Evolutionary conservation across 495 filamentous ascomycete species (phyloP), one percentile per base, ranked within the genome.

Genomic region (Hyaloscypha variabilis): DNA sequence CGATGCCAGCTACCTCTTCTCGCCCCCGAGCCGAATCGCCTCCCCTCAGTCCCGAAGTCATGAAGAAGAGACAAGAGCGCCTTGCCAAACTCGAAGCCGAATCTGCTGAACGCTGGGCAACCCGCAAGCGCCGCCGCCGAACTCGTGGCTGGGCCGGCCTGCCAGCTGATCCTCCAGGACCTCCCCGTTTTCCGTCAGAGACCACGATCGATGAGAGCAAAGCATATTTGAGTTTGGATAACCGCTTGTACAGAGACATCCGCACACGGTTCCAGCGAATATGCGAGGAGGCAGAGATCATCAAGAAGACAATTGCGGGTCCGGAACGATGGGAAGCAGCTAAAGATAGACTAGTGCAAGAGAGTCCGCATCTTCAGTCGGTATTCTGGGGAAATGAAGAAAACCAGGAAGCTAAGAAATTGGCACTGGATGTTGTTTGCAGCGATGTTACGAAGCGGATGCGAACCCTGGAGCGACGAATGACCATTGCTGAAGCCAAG

Each of bases 381-480:
- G 80, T 90, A n/a, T 90, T 94, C 68, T 82, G 78, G 72, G 78
- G 74, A 23, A 70, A 63, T 11, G 69, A 74, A 14, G 79, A 87
- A 42, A 83, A 86, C 52, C 74, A 79, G n/a, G 88, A 88, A 49
- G 69, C 74, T 23, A 77, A 79, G 62, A 78, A 80, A 23, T 82
- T 91, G 58, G 88, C 91, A 1, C 78, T 95, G 8, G 91, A 95
- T 75, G 83, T 91, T 28, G 86, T 95, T 26, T 91, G 89, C 70
- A 87, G 81, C n/a, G 90, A 94, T 74, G 90, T 94, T 55, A 92
- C 90, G 10, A 95, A 95, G 75, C 79, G 88, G 26, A 89, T 93
- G 81, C 82, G 91, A 46, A 88, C 82, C 1, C 60, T 85, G 30
- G 82, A 85, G 60, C 78, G 77, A n/a, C 77, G 80, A 29, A 86